Evolutionary conservation across 1,284 basidiomycete species (phyloP), one percentile per base, ranked within the genome.

Genomic region (Leccinum pachyderme): DNA sequence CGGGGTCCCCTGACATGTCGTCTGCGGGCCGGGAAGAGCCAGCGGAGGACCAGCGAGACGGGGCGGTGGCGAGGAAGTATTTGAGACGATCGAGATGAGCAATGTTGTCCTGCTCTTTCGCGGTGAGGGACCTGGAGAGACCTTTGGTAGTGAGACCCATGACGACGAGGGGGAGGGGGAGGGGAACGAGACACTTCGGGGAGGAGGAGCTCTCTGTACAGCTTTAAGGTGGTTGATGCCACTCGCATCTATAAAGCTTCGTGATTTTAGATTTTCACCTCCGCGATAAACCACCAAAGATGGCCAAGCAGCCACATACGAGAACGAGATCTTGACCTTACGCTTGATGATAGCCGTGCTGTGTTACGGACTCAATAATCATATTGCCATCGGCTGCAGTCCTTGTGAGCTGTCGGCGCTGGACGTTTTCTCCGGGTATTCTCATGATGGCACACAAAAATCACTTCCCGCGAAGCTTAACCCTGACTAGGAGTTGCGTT

Each of bases 21-120:
- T 62, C 63, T 43, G 63, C 47, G 31, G 66, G 61, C 29, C 61
- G 64, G 49, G 64, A 72, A 53, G 55, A 57, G 27, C 63, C 61
- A 24, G 64, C 60, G n/a, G 65, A 68, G 32, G 64, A 64, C 88
- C 87, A 91, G 53, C 81, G 78, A 4, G 83, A 83, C 0, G 89
- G 89, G 0, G 89, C 93, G 0, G 92, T 95, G 12, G 91, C 89
- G 41, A 95, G 83, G 74, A 95, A 95, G 73, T 85, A 87, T 73
- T 91, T 92, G 72, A 92, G 86, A 24, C 83, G 72, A 63, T 92
- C 88, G 35, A 92, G 79, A 58, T 86, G 79, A n/a, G 80, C 79
- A 44, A 91, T 76, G 41, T 82, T 78, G 31, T 89, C 86, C 56
- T 83, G 80, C 68, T 91, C 88, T 54, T 80, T 75, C 5, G 78